Conservation (phyloP, 2,329 filamentous ascomycete genomes). For the Calonectria pteridis region DNA sequence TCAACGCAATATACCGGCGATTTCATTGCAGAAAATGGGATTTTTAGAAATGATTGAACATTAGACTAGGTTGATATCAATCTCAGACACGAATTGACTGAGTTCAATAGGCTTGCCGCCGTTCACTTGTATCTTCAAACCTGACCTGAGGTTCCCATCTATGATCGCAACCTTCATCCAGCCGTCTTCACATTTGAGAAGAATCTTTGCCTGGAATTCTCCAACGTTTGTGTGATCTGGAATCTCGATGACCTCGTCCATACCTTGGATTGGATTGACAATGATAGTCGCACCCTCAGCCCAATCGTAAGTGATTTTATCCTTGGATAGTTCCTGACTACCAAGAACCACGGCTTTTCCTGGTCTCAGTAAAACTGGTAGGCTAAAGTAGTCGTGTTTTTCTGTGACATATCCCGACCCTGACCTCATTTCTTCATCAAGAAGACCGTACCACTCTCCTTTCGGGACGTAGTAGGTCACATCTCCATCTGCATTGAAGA, state of each 20-base stretch:
- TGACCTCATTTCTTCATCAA: slow-evolving; percentile 61
- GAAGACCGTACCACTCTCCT: slow-evolving; percentile 61
- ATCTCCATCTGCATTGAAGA: slow-evolving; percentile 72
- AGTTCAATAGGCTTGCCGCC: not conserved
- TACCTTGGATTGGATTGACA: slow-evolving; percentile 53
- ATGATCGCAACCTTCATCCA: not conserved
- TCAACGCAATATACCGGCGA: too few relatives aligned
- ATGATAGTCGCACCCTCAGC: slow-evolving; percentile 58
- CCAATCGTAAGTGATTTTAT: slow-evolving; percentile 61
- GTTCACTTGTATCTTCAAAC: not conserved
- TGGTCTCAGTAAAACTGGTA: slow-evolving; percentile 70
- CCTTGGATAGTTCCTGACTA: slow-evolving; percentile 47
- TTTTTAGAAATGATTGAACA: too few relatives aligned
- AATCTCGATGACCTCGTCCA: slow-evolving; percentile 4
- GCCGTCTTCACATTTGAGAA: not conserved
- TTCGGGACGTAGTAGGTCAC: slow-evolving; percentile 74
- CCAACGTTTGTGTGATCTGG: not conserved
- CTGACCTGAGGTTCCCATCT: not conserved
- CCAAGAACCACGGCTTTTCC: slow-evolving; percentile 62
- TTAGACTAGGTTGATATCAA: not conserved
- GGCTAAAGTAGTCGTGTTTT: slow-evolving; percentile 67
- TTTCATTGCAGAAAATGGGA: too few relatives aligned
- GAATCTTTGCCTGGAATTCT: not conserved
- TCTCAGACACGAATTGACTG: too few relatives aligned
- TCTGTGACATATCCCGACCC: slow-evolving; percentile 71